Percentiles rank a stretch among this genome's conserved stretches.
Evolutionary conservation across 2,329 filamentous ascomycete genomes (phyloP).

Genomic region (Neurospora sp.): DNA sequence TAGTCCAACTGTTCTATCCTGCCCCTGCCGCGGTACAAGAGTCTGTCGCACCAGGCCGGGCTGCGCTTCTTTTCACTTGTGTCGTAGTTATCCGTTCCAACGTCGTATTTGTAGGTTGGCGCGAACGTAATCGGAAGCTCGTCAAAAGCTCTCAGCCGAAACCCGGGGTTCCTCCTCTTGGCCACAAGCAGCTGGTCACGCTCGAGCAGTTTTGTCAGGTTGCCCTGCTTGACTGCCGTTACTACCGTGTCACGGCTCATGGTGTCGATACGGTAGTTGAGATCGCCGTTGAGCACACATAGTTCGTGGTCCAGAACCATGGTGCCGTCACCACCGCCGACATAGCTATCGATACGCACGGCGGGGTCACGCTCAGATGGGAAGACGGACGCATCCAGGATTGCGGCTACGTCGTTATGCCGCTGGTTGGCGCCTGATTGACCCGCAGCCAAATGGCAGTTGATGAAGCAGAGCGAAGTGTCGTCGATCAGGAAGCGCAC

Average conservation of each 20-base stretch:
- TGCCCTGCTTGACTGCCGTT: conserved; percentile 69
- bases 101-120: conserved; percentile 97
- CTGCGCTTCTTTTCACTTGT: conserved; percentile 88
- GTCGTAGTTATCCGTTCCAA: conserved; percentile 89
- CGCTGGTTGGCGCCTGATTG: conserved; percentile 84
- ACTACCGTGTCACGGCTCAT: conserved; percentile 93
- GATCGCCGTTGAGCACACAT: conserved; percentile 90
- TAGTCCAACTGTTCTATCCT: conserved; percentile 85
- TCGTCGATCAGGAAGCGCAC: conserved; percentile 92
- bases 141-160: conserved; percentile 80
- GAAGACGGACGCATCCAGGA: conserved; percentile 72
- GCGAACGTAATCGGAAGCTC: conserved; percentile 86
- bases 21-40: conserved; percentile 64
- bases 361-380: conserved; percentile 59
- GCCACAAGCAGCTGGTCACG: conserved; percentile 89
- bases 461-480: conserved; percentile 89
- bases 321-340: conserved; percentile 86
- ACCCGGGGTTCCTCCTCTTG: conserved; percentile 78
- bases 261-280: conserved; percentile 97
- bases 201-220: conserved; percentile 78
- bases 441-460: conserved; percentile 92
- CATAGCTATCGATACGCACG: conserved; percentile 65
- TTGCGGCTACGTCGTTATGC: conserved; percentile 85
- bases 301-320: conserved; percentile 97
- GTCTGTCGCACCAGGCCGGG: conserved; percentile 91